phyloP scores from a whole-genome alignment of 495 filamentous ascomycete genomes.

The Penicillium egyptiacum region DNA sequence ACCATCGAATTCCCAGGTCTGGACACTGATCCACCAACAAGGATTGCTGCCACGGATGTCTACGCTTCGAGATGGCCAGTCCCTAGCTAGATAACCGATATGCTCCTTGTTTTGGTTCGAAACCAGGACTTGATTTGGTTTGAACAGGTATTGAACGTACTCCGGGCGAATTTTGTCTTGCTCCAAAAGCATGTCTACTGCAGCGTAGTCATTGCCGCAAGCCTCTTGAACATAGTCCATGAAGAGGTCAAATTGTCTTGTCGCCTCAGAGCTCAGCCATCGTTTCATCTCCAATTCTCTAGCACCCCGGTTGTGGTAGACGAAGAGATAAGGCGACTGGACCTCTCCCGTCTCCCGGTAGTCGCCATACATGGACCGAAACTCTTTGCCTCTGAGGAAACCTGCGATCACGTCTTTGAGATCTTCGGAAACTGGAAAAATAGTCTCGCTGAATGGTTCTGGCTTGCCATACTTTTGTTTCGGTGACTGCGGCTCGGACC shows the following conservation, averaged over 20 bases:
- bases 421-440: slow-evolving; percentile 12
- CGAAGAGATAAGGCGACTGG: slow-evolving; percentile 5
- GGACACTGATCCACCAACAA: not conserved
- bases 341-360: not conserved
- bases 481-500: not conserved
- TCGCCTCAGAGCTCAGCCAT: not conserved
- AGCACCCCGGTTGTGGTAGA: slow-evolving; percentile 7
- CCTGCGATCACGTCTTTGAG: slow-evolving; percentile 7
- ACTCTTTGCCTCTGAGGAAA: slow-evolving; percentile 1
- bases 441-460: slow-evolving; percentile 11
- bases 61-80: not conserved
- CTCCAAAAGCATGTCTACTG: slow-evolving; percentile 22
- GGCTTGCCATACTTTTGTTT: slow-evolving; percentile 5
- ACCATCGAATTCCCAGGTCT: slow-evolving; percentile 8
- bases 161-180: slow-evolving; percentile 23
- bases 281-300: not conserved
- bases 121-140: slow-evolving; percentile 21
- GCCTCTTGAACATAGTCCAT: slow-evolving; percentile 9
- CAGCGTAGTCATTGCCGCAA: slow-evolving; percentile 16
- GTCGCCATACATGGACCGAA: not conserved
- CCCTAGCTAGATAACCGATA: not conserved
- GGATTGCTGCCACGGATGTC: not conserved
- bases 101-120: slow-evolving; percentile 7
- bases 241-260: slow-evolving; percentile 12
- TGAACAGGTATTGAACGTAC: slow-evolving; percentile 26